Evolutionary conservation across 2,329 filamentous ascomycete genomes (phyloP), one percentile per base, ranked within the genome.

Genomic region (Ilyonectria destructans): DNA sequence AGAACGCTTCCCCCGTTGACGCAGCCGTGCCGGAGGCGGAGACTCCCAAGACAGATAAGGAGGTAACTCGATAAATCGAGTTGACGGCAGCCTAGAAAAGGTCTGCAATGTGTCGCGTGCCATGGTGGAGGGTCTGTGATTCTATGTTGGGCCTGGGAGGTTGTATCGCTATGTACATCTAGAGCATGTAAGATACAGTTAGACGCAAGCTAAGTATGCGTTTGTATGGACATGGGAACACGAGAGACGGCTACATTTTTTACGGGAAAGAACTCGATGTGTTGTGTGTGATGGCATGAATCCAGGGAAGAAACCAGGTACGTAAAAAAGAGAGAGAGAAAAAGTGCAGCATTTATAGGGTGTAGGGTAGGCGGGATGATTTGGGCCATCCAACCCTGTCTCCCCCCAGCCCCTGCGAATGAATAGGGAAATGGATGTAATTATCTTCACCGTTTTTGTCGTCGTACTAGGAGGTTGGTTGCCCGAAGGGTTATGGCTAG

Each of bases 141-240:
- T 55, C 51, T 31, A 4, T 37, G 37, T 29, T 43, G 10, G 55
- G 49, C 40, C 35, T 13, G 33, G 45, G 26, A 48, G 7, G 43
- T 35, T 61, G 60, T 60, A 68, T 71, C 64, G 69, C 64, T 66
- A 62, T 75, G 74, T 76, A 75, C 62, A 76, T 71, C 62, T 72
- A 74, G 68, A 69, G 69, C 48, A 73, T 76, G 71, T 75, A 75
- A 74, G 68, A 76, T 75, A 75, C 52, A 69, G 63, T 37, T 65
- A 66, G 63, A 68, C 62, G 62, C 71, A 60, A 52, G n/a, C 56
- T 56, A 62, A 40, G 67, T 59, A 58, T 67, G 54, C 29, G 51
- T 59, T 49, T 62, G 51, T 56, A 64, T 49, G 48, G 62, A 15
- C 48, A 23, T 48, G 17, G 13, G 4, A 17, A 58, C 17, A 57